Percentiles rank a stretch among this genome's conserved stretches.
These are phyloP conservation scores for Ophiostoma perfectum DNA, from an alignment of 2,329 filamentous ascomycete species.

Conservation along the genomic window DNA sequence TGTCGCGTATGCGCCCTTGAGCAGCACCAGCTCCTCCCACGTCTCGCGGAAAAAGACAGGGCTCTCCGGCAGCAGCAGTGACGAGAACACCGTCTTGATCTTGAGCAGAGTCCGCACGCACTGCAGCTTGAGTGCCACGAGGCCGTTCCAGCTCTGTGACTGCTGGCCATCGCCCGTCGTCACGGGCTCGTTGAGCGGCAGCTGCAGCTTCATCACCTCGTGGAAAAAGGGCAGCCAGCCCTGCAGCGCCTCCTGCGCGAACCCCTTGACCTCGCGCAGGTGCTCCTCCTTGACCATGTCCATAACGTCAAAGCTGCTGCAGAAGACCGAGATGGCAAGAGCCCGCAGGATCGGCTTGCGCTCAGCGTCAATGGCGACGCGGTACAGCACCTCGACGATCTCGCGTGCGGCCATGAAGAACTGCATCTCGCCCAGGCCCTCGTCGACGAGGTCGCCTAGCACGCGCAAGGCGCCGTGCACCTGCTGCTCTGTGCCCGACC, in stretches of 20 bases:
- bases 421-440: slow-evolving; percentile 87
- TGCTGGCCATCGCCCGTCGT: slow-evolving; percentile 41
- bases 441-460: slow-evolving; percentile 82
- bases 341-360: slow-evolving; percentile 73
- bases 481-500: slow-evolving; percentile 68
- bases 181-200: slow-evolving; percentile 60
- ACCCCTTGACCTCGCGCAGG: slow-evolving; percentile 75
- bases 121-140: slow-evolving; percentile 84
- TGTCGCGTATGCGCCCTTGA: slow-evolving; percentile 68
- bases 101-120: slow-evolving; percentile 91
- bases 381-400: slow-evolving; percentile 76
- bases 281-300: slow-evolving; percentile 96
- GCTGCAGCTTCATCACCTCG: slow-evolving; percentile 64
- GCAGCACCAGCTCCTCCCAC: slow-evolving; percentile 77
- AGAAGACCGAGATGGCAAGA: slow-evolving; percentile 83
- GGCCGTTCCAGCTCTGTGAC: slow-evolving; percentile 69
- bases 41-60: slow-evolving; percentile 76
- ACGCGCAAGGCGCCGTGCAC: slow-evolving; percentile 87
- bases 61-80: slow-evolving; percentile 75
- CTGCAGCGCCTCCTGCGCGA: slow-evolving; percentile 78
- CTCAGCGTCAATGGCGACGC: slow-evolving; percentile 69
- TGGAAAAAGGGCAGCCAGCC: slow-evolving; percentile 90
- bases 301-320: slow-evolving; percentile 86
- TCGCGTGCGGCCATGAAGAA: slow-evolving; percentile 87
- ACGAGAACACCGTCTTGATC: slow-evolving; percentile 76